Conservation (phyloP, 495 filamentous ascomycete genomes). For the Neurospora sp. region DNA sequence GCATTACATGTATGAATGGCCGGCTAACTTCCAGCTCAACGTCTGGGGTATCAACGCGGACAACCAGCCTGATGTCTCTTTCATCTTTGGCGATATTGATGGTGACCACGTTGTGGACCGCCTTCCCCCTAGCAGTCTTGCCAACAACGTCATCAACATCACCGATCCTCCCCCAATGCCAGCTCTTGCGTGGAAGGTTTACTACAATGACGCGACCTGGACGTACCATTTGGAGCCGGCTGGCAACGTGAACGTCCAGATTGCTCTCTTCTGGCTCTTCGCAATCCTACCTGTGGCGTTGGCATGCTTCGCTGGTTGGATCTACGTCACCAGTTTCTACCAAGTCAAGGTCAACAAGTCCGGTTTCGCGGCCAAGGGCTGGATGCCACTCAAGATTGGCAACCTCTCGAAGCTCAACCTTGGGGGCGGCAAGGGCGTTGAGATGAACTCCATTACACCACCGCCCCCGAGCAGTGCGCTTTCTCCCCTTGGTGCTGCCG, state of each 20-base stretch:
- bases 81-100: conserved; percentile 25
- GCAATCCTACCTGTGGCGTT: conserved; percentile 43
- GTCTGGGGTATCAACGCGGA: conserved; percentile 61
- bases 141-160: conserved; percentile 48
- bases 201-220: conserved; percentile 45
- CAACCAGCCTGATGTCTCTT: conserved; percentile 47
- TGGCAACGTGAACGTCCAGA: conserved; percentile 47
- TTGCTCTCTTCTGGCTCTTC: conserved; percentile 49
- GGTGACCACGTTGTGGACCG: conserved; percentile 49
- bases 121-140: conserved; percentile 51
- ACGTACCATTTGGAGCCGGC: conserved; percentile 42
- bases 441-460: conserved; percentile 26
- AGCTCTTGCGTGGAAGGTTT: conserved; percentile 46
- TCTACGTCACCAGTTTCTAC: conserved; percentile 59
- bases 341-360: conserved; percentile 61
- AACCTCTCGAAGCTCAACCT: conserved; percentile 26
- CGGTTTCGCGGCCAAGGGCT: conserved; percentile 40
- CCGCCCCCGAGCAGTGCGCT: conserved; percentile 12
- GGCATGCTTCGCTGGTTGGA: conserved; percentile 40
- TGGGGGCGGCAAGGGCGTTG: conserved; percentile 26
- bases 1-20: conserved; percentile 57
- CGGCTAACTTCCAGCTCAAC: conserved; percentile 53
- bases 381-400: conserved; percentile 14
- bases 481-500: conserved; percentile 5
- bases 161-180: conserved; percentile 45